Base-by-base conservation (phyloP, 2,329 filamentous ascomycete genomes). In the Thelonectria discophora region DNA sequence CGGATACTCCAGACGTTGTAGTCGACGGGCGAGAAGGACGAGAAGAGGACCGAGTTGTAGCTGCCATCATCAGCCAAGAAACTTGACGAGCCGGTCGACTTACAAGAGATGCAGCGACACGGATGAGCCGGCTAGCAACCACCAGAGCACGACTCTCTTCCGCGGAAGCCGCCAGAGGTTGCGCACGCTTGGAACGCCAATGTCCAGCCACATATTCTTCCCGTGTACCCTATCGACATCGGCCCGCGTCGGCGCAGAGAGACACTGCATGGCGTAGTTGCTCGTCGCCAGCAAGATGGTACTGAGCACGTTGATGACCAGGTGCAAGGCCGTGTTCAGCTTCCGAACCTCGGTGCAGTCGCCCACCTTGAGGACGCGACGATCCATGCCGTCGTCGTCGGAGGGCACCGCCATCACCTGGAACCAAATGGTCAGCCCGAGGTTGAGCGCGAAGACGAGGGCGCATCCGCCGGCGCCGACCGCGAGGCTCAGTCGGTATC, bases 231-330 rank as follows among this genome's bases (percentile, higher is more conserved):
- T 37, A 27, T 77, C 69, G 8, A 78, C 55, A n/a, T 76, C 69
- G 0, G 43, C 43, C 1, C 76, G 65, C 1, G 75, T 77, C 0
- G 75, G 76, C 1, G 75, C 73, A 3, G 69, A 69, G 3, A 75
- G 67, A 1, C 72, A 65, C 42, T 78, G 76, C 72, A 76, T 76
- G 39, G 71, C 73, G 37, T 75, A 78, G 61, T 77, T 78, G 18
- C 73, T 76, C 1, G 59, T 52, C 2, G 59, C 63, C 0, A 65
- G 40, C 8, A 65, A 51, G 0, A 56, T 27, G 6, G 60, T 55
- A 18, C 63, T 65, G 11, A 60, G 39, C 18, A 62, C 11, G 7
- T 65, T 65, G 42, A 65, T 63, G 43, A 54, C n/a, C 3, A 65
- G 17, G 45, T 65, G 63, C 12, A 65, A 27, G 1, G 34, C 3